These are phyloP conservation scores for Combretum micranthum DNA, from an alignment of 345 rosid genomes.

Conservation along the genomic window DNA sequence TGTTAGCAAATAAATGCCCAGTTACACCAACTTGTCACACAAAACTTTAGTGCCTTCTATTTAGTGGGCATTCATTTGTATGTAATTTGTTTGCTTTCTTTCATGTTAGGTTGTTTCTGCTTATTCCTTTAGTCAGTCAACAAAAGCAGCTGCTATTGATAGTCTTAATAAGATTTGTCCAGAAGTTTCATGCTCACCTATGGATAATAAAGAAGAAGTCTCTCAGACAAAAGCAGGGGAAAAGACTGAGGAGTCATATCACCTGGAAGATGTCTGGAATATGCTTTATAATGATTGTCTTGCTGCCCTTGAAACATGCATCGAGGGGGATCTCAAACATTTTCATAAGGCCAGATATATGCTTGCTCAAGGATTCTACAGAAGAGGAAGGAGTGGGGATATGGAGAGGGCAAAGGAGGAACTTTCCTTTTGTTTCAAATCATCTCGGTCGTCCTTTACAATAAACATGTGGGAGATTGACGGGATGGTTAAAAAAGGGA, in stretches of 20 bases:
- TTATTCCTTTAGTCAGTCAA: constrained; percentile 53
- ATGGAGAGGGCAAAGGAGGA: constrained; percentile 89
- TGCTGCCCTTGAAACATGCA: constrained; percentile 74
- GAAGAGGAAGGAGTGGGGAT: constrained; percentile 64
- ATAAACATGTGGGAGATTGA: constrained; percentile 99
- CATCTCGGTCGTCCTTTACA: constrained; percentile 87
- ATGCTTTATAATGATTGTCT: constrained; percentile 88
- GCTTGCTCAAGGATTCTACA: constrained; percentile 86
- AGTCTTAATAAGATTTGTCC: constrained; percentile 35
- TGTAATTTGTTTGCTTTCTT: constrained; percentile 13
- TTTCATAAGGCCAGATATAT: constrained; percentile 96
- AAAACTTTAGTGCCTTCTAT: too few species aligned
- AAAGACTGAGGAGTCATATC: constrained; percentile 36
- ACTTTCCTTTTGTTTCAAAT: constrained; percentile 89
- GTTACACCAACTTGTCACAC: not conserved
- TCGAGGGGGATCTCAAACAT: constrained; percentile 96
- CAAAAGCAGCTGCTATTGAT: constrained; percentile 46
- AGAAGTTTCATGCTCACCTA: constrained; percentile 32
- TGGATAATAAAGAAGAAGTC: constrained; percentile 32
- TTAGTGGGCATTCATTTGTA: too few species aligned
- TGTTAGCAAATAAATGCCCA: not conserved
- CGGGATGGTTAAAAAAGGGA: constrained; percentile 94
- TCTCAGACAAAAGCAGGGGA: constrained; percentile 28
- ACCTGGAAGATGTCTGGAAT: constrained; percentile 63
- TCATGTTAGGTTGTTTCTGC: constrained; percentile 48